Conservation (phyloP, 2,329 filamentous ascomycete species). For the Microascus cirrosus region DNA sequence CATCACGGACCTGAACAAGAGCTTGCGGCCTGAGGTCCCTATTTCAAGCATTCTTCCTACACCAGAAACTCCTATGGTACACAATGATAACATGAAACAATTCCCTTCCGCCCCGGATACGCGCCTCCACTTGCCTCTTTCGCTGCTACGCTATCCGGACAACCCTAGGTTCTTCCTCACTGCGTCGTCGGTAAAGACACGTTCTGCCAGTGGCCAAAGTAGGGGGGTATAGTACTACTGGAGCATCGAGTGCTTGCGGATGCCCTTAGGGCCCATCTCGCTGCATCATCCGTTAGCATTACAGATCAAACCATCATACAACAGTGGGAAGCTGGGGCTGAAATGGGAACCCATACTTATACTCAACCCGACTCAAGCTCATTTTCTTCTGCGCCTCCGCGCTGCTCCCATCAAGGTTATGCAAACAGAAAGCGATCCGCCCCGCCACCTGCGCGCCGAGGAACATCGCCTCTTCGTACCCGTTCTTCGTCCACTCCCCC, state of each 20-base stretch:
- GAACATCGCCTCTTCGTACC: slow-evolving; percentile 74
- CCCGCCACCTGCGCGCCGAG: slow-evolving; percentile 80
- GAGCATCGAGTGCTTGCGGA: slow-evolving; percentile 42
- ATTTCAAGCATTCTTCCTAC: background rate
- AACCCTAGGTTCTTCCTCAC: background rate
- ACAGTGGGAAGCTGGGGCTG: background rate
- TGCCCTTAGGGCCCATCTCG: slow-evolving; percentile 42
- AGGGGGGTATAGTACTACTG: slow-evolving; percentile 17
- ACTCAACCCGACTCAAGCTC: slow-evolving; percentile 47
- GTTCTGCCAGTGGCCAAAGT: background rate
- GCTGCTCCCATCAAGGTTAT: slow-evolving; percentile 42
- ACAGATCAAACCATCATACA: background rate
- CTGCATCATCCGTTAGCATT: slow-evolving; percentile 17
- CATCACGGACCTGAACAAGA: too few species aligned
- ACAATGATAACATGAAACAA: background rate
- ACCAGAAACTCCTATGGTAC: background rate
- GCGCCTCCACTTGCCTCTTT: background rate
- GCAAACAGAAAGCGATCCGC: slow-evolving; percentile 45
- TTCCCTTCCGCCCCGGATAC: background rate
- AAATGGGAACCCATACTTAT: slow-evolving; percentile 36
- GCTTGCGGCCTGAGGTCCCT: too few species aligned
- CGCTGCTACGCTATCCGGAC: background rate
- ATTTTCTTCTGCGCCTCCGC: slow-evolving; percentile 42
- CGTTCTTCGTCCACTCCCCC: slow-evolving; percentile 77
- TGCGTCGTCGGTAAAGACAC: background rate